Evolutionary conservation across 768 basidiomycete genomes (phyloP).

Genomic region (Suillus placidus): DNA sequence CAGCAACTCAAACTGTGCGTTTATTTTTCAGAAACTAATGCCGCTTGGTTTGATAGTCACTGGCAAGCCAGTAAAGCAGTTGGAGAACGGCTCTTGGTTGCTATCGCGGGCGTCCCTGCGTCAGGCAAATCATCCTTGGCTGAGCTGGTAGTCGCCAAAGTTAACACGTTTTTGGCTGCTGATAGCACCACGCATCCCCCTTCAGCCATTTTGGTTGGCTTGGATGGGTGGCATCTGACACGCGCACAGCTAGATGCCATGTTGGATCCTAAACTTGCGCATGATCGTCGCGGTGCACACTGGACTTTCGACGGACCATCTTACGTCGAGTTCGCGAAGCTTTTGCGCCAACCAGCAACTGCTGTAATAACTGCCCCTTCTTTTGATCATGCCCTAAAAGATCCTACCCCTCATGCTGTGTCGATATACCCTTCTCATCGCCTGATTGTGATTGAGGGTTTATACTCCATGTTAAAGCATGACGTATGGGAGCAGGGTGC

Average conservation of each 20-base stretch:
- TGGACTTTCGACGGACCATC: conserved; percentile 87
- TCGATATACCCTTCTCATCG: conserved; percentile 65
- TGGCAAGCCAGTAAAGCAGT: neutral
- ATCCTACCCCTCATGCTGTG: conserved; percentile 67
- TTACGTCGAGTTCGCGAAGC: conserved; percentile 69
- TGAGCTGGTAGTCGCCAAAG: conserved; percentile 50
- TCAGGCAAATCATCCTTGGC: conserved; percentile 87
- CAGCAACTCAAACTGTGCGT: conserved; percentile 43
- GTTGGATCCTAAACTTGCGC: conserved; percentile 75
- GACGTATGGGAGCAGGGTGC: conserved; percentile 74
- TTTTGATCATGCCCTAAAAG: conserved; percentile 87
- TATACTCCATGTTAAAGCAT: conserved; percentile 81
- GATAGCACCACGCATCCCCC: conserved; percentile 12
- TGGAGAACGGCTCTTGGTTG: conserved; percentile 61
- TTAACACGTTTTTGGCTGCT: conserved; percentile 48
- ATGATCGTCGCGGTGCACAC: conserved; percentile 79
- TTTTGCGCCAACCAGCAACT: conserved; percentile 46
- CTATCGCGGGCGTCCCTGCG: conserved; percentile 79
- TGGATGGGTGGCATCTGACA: conserved; percentile 93
- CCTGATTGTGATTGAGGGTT: conserved; percentile 84
- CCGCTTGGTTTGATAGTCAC: conserved; percentile 13
- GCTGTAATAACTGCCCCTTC: conserved; percentile 67
- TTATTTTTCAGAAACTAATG: conserved; percentile 19
- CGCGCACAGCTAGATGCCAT: conserved; percentile 76
- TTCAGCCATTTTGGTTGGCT: conserved; percentile 66